Conservation (phyloP, 2,329 filamentous ascomycete genomes). For the Alternaria arbusti region DNA sequence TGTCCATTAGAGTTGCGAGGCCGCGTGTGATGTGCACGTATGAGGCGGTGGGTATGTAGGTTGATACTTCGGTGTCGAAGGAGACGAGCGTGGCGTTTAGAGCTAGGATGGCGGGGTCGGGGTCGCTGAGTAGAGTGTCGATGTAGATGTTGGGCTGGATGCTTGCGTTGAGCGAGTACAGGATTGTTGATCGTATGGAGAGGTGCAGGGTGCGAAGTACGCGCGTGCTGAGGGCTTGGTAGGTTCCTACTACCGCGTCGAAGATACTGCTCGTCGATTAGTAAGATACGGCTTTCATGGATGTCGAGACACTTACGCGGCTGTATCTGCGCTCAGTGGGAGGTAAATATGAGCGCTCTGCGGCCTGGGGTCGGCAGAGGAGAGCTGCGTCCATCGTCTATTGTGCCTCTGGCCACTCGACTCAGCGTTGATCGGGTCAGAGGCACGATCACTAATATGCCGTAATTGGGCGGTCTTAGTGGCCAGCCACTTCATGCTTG, state of each 20-base stretch:
- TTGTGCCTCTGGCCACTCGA: conserved; percentile 59
- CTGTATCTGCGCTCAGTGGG: conserved; percentile 85
- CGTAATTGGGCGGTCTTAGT: conserved; percentile 82
- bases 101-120: conserved; percentile 78
- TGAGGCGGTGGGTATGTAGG: conserved; percentile 74
- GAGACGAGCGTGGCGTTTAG: conserved; percentile 85
- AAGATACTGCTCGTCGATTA: conserved; percentile 66
- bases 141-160: conserved; percentile 48
- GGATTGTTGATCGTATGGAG: conserved; percentile 83
- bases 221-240: conserved; percentile 78
- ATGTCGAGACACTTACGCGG: conserved; percentile 62
- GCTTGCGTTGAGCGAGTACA: conserved; percentile 74
- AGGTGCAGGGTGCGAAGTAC: conserved; percentile 86
- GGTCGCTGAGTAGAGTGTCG: conserved; percentile 76
- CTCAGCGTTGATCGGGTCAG: conserved; percentile 63
- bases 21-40: conserved; percentile 75
- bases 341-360: conserved; percentile 77
- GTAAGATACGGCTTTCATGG: conserved; percentile 2
- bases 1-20: conserved; percentile 78
- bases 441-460: conserved; percentile 77
- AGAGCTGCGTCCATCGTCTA: conserved; percentile 83
- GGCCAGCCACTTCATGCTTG: conserved; percentile 97
- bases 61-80: conserved; percentile 82
- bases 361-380: conserved; percentile 53
- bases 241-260: conserved; percentile 83